Evolutionary conservation across 495 filamentous ascomycete genomes (phyloP), one percentile per base, ranked within the genome.

Genomic region (Talaromyces borbonicus): DNA sequence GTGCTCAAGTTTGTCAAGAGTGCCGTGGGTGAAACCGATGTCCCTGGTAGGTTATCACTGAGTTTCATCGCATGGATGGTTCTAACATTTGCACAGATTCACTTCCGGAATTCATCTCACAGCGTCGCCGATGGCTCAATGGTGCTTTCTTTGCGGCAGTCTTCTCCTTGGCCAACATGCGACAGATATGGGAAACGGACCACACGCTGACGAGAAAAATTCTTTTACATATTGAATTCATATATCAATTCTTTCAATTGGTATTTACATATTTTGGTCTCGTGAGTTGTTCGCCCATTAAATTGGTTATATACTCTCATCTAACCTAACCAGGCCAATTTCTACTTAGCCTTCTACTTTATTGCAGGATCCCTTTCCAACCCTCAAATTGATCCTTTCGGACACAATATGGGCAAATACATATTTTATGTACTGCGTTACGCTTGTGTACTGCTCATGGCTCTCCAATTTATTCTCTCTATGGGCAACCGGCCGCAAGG

Each of bases 341-440:
- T 97, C 68, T 99, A 97, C 59, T 78, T 99, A 42, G 92, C 88
- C 51, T 99, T 99, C 64, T 97, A 88, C 75, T 97, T 97, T 73
- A 87, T 97, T 57, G 88, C 89, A 36, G 93, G 93, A 30, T 93
- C 89, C n/a, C 76, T 99, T 11, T 78, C 83, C 4, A 87, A 97
- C 53, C 62, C 77, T 0, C 69, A 68, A 26, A 68, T 95, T 49
- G 90, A 97, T 65, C 93, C 93, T 1, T 97, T 97, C 52, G 87
- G 87, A 18, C 79, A 90, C 58, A 74, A 81, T 48, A 81, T 90
- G 57, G 88, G 87, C 19, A 72, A 80, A 37, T 82, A 83, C 59
- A 83, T 99, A 55, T 99, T 99, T 63, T 69, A 77, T 25, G 73
- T 97, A 43, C 68, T 99, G 11, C 80, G 87, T 33, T 96, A 95